Evolutionary conservation across 805 yeast species (phyloP).

Genomic region (Lipomyces lipofer): DNA sequence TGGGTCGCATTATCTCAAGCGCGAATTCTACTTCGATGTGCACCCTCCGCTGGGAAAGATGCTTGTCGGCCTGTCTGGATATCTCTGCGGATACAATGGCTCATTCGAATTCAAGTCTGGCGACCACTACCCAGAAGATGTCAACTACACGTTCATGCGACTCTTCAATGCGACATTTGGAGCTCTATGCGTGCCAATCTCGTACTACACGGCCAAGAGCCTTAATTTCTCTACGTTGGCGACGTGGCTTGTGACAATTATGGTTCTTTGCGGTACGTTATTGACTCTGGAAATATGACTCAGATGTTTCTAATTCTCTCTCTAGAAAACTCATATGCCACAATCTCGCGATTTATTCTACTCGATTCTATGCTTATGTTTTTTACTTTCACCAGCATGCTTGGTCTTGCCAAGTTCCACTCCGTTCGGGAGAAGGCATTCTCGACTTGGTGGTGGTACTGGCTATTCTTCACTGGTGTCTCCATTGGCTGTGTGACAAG

Average conservation of each 20-base stretch:
- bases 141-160: constrained; percentile 84
- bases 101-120: constrained; percentile 88
- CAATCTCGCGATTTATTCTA: constrained; percentile 83
- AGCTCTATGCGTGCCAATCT: constrained; percentile 80
- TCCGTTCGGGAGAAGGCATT: constrained; percentile 61
- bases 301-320: constrained; percentile 37
- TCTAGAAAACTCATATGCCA: constrained; percentile 78
- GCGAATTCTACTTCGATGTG: constrained; percentile 91
- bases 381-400: constrained; percentile 82
- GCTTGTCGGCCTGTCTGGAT: constrained; percentile 86
- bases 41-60: constrained; percentile 97
- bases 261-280: constrained; percentile 49
- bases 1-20: constrained; percentile 85
- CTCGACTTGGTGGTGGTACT: constrained; percentile 86
- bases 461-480: constrained; percentile 83
- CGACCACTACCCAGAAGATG: constrained; percentile 66
- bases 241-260: constrained; percentile 74
- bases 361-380: constrained; percentile 88
- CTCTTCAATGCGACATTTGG: constrained; percentile 82
- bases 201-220: constrained; percentile 76
- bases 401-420: constrained; percentile 71
- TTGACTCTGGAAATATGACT: neutral
- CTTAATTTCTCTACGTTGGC: constrained; percentile 71
- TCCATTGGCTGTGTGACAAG: constrained; percentile 80
- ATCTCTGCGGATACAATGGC: constrained; percentile 83